A percentile compares a stretch with the other conserved stretches of the same genome.
Evolutionary conservation across 2,329 filamentous ascomycete genomes (phyloP).

Genomic region (Trichothecium roseum): DNA sequence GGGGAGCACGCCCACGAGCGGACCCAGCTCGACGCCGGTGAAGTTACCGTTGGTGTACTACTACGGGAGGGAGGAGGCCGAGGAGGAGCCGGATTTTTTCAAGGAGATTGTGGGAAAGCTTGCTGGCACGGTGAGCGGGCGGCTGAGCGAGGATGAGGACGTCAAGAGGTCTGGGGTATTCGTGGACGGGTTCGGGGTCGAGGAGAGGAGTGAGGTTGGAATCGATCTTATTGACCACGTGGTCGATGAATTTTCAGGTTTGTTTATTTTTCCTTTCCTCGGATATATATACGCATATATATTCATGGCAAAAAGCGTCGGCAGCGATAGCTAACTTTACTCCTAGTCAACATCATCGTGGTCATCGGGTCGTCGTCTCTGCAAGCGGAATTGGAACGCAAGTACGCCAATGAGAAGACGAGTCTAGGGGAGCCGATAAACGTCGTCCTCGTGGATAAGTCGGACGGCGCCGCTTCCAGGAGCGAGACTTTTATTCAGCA

Average conservation of each 20-base stretch:
- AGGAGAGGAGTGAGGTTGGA: conserved; percentile 53
- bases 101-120: conserved; percentile 65
- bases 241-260: conserved; percentile 43
- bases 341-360: conserved; percentile 68
- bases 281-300: not conserved
- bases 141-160: conserved; percentile 64
- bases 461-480: conserved; percentile 72
- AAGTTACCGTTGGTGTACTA: conserved; percentile 89
- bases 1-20: conserved; percentile 84
- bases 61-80: conserved; percentile 64
- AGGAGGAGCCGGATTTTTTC: conserved; percentile 64
- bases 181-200: conserved; percentile 69
- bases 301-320: too few relatives aligned
- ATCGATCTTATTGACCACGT: conserved; percentile 77
- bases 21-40: conserved; percentile 77
- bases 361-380: conserved; percentile 72
- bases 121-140: conserved; percentile 66
- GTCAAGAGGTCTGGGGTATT: conserved; percentile 69
- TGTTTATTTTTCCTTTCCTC: too few relatives aligned
- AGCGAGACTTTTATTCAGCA: conserved; percentile 66
- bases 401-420: conserved; percentile 49
- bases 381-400: conserved; percentile 61
- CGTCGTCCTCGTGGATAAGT: conserved; percentile 72
- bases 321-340: conserved; percentile 33
- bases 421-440: conserved; percentile 57